Evolutionary conservation across 179 eudicot genomes (phyloP).

Genomic region (Heliamphora pulchella): DNA sequence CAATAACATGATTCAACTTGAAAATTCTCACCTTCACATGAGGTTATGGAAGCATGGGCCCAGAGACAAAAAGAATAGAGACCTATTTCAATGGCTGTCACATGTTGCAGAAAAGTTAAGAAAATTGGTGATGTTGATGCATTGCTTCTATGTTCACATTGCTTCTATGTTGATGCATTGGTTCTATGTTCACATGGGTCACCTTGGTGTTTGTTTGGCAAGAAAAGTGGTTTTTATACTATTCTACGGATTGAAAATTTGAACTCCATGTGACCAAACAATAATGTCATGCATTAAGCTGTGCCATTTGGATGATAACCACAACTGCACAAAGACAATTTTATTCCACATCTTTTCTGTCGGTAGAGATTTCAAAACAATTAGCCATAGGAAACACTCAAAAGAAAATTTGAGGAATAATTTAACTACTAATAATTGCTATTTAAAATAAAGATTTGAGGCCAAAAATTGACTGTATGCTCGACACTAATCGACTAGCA

Average conservation of each 20-base stretch:
- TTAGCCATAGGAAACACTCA: too few species aligned
- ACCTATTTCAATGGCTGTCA: slow-evolving; percentile 12
- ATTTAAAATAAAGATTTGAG: too few species aligned
- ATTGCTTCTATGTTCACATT: too few species aligned
- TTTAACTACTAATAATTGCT: too few species aligned
- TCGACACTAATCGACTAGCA: too few species aligned
- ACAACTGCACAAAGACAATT: too few species aligned
- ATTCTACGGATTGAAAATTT: background rate
- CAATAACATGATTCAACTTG: background rate
- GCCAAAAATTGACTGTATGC: too few species aligned
- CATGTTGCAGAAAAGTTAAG: slow-evolving; percentile 9
- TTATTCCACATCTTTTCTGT: too few species aligned
- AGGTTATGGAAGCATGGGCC: background rate
- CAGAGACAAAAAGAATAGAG: background rate
- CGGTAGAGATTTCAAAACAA: too few species aligned
- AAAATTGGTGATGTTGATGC: background rate
- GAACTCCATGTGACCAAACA: background rate
- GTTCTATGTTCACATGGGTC: slow-evolving; percentile 3
- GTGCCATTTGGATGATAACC: background rate
- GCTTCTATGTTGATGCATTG: background rate
- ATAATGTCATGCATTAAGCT: background rate
- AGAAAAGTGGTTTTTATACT: background rate
- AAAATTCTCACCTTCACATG: slow-evolving; percentile 6
- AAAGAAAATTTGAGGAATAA: too few species aligned
- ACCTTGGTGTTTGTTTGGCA: background rate